Evolutionary conservation across 352 stramenopile genomes (phyloP), one percentile per base, ranked within the genome.

Genomic region (Phytopythium helicoides): DNA sequence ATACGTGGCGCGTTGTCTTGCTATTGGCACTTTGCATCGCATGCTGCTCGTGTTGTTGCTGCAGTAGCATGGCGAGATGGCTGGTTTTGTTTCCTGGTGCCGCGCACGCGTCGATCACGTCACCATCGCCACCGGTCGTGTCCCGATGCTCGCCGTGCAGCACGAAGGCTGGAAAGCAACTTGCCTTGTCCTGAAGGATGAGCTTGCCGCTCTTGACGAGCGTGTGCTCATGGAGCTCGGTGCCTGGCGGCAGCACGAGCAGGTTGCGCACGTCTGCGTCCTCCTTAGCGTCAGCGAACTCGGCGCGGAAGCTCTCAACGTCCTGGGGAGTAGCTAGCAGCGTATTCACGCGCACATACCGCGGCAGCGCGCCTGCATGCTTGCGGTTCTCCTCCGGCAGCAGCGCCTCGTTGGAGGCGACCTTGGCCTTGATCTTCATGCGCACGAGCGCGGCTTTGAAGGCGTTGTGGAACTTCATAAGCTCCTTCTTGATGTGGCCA

Each of bases 31-130:
- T 22, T n/a, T 26, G 18, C 3, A 18, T 47, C 52, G 77, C 85
- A 81, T 87, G 68, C 37, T 80, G 63, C 6, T 15, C 50, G 54
- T 81, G 86, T 81, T 88, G 71, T 45, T 80, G 69, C 19, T 68
- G 49, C 10, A 98, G 41, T 19, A 98, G 69, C 54, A 98, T 93
- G 12, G 97, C 97, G 14, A 98, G 71, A 71, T 99, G 97, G 64
- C 89, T 97, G 16, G 97, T 99, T 74, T 99, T 99, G 76, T 99
- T 99, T 15, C 97, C 97, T 9, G 97, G 97, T 15, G 97, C 96
- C 6, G 97, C 95, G 64, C 96, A 99, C 6, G 96, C 96, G 71
- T 99, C 97, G 40, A 98, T 93, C 3, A 98, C 82, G 58, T 97
- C 86, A 15, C 83, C 86, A 34, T 90, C 71, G 38, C 71, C 66